Base-by-base conservation (phyloP, 345 rosid genomes). In the Rhizophora apiculata region DNA sequence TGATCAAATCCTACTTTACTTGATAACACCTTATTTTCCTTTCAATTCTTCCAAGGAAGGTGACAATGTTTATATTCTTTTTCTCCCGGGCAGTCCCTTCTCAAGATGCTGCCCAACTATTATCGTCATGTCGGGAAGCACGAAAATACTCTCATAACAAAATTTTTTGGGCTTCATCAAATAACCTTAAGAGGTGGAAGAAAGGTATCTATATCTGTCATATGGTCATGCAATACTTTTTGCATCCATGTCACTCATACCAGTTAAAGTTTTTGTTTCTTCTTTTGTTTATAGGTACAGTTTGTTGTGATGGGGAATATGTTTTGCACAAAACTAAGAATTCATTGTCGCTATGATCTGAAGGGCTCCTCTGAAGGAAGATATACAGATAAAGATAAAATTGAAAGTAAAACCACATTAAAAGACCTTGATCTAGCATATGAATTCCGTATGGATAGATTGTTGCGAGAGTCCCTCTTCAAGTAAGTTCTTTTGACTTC, bases 301-400 rank as follows among this genome's bases (percentile, higher is more conserved):
- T 95, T 95, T 82, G 92, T 95, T 84, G 96, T 95, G 74, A 95
- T 95, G 99, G 99, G 99, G 46, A 95, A 92, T 78, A 95, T 95
- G 99, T 95, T 95, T 75, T 95, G 96, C 86, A 95, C 99, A 62
- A 97, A 92, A 77, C 78, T 92, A 65, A 82, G 85, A 76, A 95
- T 95, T 72, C 99, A 95, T 81, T 84, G 85, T 52, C 87, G 96
- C 48, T 95, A 88, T 73, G 97, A 95, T 82, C 87, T 95, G 52
- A 95, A 95, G 82, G 99, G 99, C 32, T 95, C 99, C 65, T 62
- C 93, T 46, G 78, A 83, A 4, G 99, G 99, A 74, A 88, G 99
- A 83, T 79, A 5, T 67, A 92, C 97, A 68, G 86, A 82, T 68
- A 82, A 80, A 78, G 82, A 66, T 29, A 95, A 90, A 73, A 88